Evolutionary conservation across 495 filamentous ascomycete genomes (phyloP).

Genomic region (Talaromyces borbonicus): DNA sequence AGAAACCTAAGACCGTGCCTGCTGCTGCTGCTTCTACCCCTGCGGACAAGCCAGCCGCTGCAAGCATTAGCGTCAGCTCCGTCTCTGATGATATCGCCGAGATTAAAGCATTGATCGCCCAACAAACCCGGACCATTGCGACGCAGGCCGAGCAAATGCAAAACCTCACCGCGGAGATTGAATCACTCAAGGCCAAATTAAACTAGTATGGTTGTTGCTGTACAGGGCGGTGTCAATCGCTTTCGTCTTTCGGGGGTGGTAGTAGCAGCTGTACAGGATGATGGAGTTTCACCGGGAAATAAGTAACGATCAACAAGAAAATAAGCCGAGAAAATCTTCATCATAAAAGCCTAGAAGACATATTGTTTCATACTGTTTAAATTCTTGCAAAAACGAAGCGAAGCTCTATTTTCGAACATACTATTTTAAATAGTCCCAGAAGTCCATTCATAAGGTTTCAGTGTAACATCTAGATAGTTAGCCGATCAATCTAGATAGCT

Average conservation of each 20-base stretch:
- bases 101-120: constrained; percentile 34
- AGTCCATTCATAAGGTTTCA: too few relatives aligned
- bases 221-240: neutral
- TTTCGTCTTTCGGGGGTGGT: neutral
- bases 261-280: neutral
- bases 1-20: constrained; percentile 10
- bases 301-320: too few relatives aligned
- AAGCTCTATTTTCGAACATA: too few relatives aligned
- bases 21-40: constrained; percentile 12
- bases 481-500: too few relatives aligned
- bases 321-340: too few relatives aligned
- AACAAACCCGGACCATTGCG: constrained; percentile 37
- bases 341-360: too few relatives aligned
- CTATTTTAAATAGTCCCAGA: too few relatives aligned
- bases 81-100: constrained; percentile 33
- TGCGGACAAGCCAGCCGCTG: too few relatives aligned
- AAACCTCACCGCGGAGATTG: constrained; percentile 34
- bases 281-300: neutral
- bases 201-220: neutral
- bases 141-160: constrained; percentile 35
- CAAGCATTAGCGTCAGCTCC: too few relatives aligned
- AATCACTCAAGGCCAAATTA: constrained; percentile 35
- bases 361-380: too few relatives aligned
- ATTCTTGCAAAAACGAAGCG: too few relatives aligned
- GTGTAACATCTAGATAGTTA: too few relatives aligned